These are phyloP conservation scores for Colletotrichum australisinense DNA, from an alignment of 2,329 filamentous ascomycete genomes.

Conservation along the genomic window DNA sequence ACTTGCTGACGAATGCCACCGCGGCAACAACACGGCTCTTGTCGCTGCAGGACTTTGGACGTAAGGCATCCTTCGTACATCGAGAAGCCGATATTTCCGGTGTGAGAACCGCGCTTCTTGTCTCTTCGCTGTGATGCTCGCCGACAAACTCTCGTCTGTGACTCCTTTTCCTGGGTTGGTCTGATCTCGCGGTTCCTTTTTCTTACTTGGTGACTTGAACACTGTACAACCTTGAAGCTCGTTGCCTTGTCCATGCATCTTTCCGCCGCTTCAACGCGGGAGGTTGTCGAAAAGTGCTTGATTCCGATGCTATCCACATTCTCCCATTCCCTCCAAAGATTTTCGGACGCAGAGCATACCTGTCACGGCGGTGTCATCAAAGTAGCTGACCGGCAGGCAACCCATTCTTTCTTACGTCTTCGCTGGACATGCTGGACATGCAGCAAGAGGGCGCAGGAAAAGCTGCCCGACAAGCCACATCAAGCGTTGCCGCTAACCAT, in stretches of 20 bases:
- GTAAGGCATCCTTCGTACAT: not conserved
- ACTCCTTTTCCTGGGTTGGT: not conserved
- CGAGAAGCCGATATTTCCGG: not conserved
- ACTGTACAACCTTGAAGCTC: constrained; percentile 4
- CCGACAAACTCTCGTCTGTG: not conserved
- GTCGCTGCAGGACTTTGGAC: not conserved
- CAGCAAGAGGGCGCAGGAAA: constrained; percentile 13
- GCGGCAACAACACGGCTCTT: not conserved
- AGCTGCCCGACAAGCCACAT: constrained; percentile 28
- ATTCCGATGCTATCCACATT: not conserved
- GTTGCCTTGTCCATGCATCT: constrained; percentile 3
- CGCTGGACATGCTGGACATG: constrained; percentile 10
- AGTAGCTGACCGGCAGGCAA: not conserved
- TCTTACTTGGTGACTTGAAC: not conserved
- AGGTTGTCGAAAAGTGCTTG: not conserved
- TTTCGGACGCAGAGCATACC: not conserved
- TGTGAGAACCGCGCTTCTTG: not conserved
- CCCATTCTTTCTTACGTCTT: not conserved
- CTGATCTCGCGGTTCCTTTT: constrained; percentile 3
- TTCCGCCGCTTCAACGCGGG: not conserved
- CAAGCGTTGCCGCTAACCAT: constrained; percentile 1
- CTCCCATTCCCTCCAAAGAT: not conserved
- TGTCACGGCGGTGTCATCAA: not conserved
- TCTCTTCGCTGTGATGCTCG: not conserved
- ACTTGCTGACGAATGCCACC: not conserved